Evolutionary conservation across 2,329 filamentous ascomycete genomes (phyloP), one percentile per base, ranked within the genome.

Genomic region (Pseudocercospora crystallina): DNA sequence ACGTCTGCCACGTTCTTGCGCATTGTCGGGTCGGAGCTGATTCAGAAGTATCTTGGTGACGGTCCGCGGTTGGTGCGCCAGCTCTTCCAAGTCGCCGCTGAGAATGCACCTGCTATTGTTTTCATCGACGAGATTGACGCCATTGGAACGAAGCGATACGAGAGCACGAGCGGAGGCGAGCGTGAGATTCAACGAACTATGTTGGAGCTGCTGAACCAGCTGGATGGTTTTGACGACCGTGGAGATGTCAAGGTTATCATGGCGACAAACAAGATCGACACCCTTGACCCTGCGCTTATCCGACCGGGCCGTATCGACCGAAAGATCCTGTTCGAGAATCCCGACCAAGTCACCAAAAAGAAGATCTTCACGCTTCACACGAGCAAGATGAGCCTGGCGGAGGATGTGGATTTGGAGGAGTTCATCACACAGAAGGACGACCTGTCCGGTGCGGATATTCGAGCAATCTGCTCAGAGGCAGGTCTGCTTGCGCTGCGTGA

Each of bases 181-280:
- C 87, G 92, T 61, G 94, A 99, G 73, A 90, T 99, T 34, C 94
- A 99, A 76, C 86, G 94, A 71, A 99, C 94, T 42, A 99, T 99
- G 94, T 77, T 99, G 72, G 94, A 99, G 69, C 82, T 99, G 47
- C 85, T 99, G 36, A 99, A 99, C 74, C 94, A 99, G 76, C 85
- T 99, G 8, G 94, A 99, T 70, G 94, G 94, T 65, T 99, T 99
- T 75, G 94, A 99, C 69, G 95, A 99, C 72, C 89, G 94, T 54
- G 95, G 94, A 62, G 94, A 99, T 69, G 92, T 99, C 73, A 99
- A 99, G 79, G 94, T 99, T 56, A 92, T 99, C 72, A 97, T 99
- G 91, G 95, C 94, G 10, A 99, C 94, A 61, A 99, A 99, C 84
- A 99, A 99, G 83, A 99, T 99, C 62, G 95, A 99, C 62, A 95